phyloP scores from a whole-genome alignment of 139 green algal species.

The Chlamydomonas incerta region DNA sequence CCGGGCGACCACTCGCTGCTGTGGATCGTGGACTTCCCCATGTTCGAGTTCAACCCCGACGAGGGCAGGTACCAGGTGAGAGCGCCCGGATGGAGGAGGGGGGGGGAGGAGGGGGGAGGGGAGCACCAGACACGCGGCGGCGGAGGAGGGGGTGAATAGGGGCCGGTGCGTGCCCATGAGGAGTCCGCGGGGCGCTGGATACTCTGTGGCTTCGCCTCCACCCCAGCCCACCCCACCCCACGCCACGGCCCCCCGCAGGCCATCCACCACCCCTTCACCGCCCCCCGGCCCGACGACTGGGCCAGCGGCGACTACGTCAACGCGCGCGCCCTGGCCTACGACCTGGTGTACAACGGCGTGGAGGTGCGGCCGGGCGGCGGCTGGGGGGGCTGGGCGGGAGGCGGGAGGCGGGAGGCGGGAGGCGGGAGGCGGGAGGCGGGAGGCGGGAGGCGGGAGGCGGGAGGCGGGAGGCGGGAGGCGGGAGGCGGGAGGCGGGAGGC shows the following conservation, averaged over 20 bases:
- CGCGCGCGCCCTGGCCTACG: constrained; percentile 88
- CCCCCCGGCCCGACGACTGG: constrained; percentile 83
- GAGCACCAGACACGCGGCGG: too few species aligned
- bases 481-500: too few species aligned
- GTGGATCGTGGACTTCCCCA: constrained; percentile 98
- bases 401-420: not conserved
- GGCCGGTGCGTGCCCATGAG: not conserved
- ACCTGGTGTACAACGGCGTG: constrained; percentile 98
- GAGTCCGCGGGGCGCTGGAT: too few species aligned
- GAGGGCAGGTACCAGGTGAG: constrained; percentile 65
- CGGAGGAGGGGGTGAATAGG: not conserved
- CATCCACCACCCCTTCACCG: constrained; percentile 98
- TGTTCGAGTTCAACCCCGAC: constrained; percentile 97
- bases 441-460: too few species aligned
- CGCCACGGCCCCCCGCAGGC: constrained; percentile 41
- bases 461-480: too few species aligned
- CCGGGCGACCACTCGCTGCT: constrained; percentile 76
- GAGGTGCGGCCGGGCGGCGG: constrained; percentile 64
- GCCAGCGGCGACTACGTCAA: constrained; percentile 25
- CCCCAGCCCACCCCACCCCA: not conserved
- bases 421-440: not conserved
- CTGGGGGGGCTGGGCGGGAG: not conserved
- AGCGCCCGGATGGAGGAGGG: too few species aligned
- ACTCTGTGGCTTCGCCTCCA: too few species aligned
- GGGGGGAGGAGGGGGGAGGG: too few species aligned